A percentile compares a stretch with the other conserved stretches of the same genome.
These are phyloP conservation scores for Leishmania major DNA, from an alignment of 208 protist species.

Conservation along the genomic window DNA sequence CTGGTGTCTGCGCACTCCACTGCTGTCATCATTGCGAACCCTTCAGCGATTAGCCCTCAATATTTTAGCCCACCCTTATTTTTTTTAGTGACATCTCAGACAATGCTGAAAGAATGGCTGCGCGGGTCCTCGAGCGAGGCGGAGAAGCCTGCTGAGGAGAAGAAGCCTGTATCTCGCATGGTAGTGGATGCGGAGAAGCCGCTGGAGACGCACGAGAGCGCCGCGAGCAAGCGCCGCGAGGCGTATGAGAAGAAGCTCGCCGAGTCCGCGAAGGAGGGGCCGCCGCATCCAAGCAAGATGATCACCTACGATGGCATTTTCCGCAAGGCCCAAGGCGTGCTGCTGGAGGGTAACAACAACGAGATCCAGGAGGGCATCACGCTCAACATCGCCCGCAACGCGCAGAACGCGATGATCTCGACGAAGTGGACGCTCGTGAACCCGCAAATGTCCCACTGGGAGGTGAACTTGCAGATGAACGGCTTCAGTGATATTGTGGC, in stretches of 20 bases:
- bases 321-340: conserved; percentile 56
- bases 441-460: conserved; percentile 87
- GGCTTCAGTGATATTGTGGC: conserved; percentile 84
- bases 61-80: background rate
- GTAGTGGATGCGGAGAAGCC: conserved; percentile 81
- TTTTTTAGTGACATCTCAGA: background rate
- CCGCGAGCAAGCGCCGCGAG: conserved; percentile 40
- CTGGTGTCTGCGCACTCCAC: background rate
- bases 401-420: conserved; percentile 84
- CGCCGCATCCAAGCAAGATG: conserved; percentile 38
- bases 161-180: conserved; percentile 62
- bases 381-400: conserved; percentile 72
- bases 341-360: conserved; percentile 67
- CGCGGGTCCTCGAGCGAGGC: conserved; percentile 44
- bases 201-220: conserved; percentile 56
- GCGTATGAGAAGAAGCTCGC: conserved; percentile 78
- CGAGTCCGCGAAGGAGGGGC: conserved; percentile 64
- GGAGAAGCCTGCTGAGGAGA: conserved; percentile 40
- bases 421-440: conserved; percentile 83
- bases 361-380: conserved; percentile 79
- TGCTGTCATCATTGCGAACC: background rate
- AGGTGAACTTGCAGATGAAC: conserved; percentile 89
- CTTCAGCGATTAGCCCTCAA: background rate
- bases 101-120: conserved; percentile 88
- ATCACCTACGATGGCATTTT: conserved; percentile 84